phyloP scores from a whole-genome alignment of 768 basidiomycete genomes.

The Lactifluus volemus region DNA sequence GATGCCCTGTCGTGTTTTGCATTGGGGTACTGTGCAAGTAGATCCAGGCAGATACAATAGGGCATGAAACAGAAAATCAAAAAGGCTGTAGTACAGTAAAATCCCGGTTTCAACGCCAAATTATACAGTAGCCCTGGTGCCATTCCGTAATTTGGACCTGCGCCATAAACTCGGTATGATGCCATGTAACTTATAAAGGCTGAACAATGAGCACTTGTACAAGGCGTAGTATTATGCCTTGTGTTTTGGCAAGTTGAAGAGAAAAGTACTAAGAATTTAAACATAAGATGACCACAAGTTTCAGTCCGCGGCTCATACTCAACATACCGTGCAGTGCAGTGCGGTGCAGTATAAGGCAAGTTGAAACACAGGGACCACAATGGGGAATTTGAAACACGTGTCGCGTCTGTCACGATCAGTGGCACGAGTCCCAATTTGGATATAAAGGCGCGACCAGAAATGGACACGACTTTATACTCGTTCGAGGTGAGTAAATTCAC shows the following conservation, averaged over 20 bases:
- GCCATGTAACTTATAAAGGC: background rate
- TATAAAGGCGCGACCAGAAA: conserved; percentile 8
- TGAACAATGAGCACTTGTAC: background rate
- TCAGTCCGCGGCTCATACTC: background rate
- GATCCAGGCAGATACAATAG: too few relatives aligned
- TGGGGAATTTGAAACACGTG: too few relatives aligned
- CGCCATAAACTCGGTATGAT: background rate
- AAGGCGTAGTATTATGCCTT: background rate
- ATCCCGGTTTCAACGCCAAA: too few relatives aligned
- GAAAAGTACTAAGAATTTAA: background rate
- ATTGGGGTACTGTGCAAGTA: too few relatives aligned
- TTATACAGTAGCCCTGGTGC: too few relatives aligned
- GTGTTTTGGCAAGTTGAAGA: background rate
- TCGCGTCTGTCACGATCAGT: background rate
- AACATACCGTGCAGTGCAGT: too few relatives aligned
- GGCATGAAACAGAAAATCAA: too few relatives aligned
- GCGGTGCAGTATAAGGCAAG: too few relatives aligned
- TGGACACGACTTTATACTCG: conserved; percentile 12
- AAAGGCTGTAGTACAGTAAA: too few relatives aligned
- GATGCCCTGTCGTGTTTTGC: too few relatives aligned
- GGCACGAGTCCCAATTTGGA: background rate
- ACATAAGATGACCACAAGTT: background rate
- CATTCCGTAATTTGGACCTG: background rate
- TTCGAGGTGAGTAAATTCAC: background rate
- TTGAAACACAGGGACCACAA: too few relatives aligned